Base-by-base conservation (phyloP, 2,329 filamentous ascomycete genomes). In the Chaetomiaceae sp. region DNA sequence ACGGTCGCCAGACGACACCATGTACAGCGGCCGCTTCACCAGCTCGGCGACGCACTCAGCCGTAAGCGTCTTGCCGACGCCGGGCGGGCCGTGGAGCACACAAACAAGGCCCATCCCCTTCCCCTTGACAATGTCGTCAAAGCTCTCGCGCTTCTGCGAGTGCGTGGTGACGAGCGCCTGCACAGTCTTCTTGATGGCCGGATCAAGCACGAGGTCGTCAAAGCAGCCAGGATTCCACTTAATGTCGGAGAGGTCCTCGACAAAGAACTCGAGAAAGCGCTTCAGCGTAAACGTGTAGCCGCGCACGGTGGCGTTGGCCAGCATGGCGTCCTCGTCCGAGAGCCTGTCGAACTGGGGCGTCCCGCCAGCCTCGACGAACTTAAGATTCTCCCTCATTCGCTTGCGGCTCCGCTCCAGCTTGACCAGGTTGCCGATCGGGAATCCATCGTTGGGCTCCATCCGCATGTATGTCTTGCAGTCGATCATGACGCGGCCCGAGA, bases 1-100 rank as follows among this genome's bases (percentile, higher is more conserved):
- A 55, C 55, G 57, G 39, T 71, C 69, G 7, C 68, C 68, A 20
- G 63, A 68, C 1, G 67, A 70, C 2, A 71, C 65, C 10, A 62
- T 57, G 51, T 68, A 71, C 0, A 72, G 53, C 0, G 68, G 67
- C 27, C 62, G 65, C 31, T 63, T 49, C 14, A 66, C 62, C 9
- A 65, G 55, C 37, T 71, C 69, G 0, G 69, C 69, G 0, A 71
- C 64, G 20, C 61, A 64, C 40, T 68, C 66, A 1, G 67, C 68
- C 1, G 68, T 70, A 27, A 69, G 50, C 1, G 67, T 68, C 45
- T 70, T 70, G 2, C 68, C 67, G 1, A 65, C 68, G 1, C 67
- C 68, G 0, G 68, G 68, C 3, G 59, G 57, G 0, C 68, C 67
- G 33, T 69, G 66, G 0, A 70, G 59, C 1, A 70, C 54, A 19